These are phyloP conservation scores for Martensiomyces pterosporus DNA, from an alignment of 192 early-diverging fungal genomes.

Conservation along the genomic window DNA sequence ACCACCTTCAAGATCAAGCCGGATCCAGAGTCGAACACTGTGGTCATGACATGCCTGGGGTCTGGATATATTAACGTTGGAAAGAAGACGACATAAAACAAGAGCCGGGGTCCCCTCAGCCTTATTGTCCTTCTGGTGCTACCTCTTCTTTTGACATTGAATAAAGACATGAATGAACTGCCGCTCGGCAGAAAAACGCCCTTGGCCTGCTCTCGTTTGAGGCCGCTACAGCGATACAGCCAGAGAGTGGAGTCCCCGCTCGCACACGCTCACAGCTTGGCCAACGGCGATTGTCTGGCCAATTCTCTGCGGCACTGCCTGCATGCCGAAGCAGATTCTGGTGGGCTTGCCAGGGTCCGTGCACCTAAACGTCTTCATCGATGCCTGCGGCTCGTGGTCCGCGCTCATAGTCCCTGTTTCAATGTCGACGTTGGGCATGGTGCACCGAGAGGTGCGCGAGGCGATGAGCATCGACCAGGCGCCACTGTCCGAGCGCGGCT, in stretches of 20 bases:
- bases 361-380: constrained; percentile 53
- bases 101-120: no score
- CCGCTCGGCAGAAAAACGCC: neutral
- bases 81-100: constrained; percentile 74
- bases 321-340: constrained; percentile 44
- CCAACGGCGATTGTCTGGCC: constrained; percentile 28
- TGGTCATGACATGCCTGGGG: constrained; percentile 84
- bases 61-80: constrained; percentile 85
- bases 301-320: constrained; percentile 18
- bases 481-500: neutral
- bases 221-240: constrained; percentile 33
- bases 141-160: no score
- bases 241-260: constrained; percentile 30
- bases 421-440: constrained; percentile 59
- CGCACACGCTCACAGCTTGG: constrained; percentile 16
- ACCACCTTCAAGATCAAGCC: constrained; percentile 88
- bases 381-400: constrained; percentile 52
- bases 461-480: constrained; percentile 49
- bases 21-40: constrained; percentile 63
- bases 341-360: constrained; percentile 31
- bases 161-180: neutral
- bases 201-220: no score
- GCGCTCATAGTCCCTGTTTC: constrained; percentile 46
- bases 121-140: constrained; percentile 1
- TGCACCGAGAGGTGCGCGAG: constrained; percentile 57